A percentile compares a stretch with the other conserved stretches of the same genome.
phyloP scores from a whole-genome alignment of 495 filamentous ascomycete genomes.

The Neurospora sp. region DNA sequence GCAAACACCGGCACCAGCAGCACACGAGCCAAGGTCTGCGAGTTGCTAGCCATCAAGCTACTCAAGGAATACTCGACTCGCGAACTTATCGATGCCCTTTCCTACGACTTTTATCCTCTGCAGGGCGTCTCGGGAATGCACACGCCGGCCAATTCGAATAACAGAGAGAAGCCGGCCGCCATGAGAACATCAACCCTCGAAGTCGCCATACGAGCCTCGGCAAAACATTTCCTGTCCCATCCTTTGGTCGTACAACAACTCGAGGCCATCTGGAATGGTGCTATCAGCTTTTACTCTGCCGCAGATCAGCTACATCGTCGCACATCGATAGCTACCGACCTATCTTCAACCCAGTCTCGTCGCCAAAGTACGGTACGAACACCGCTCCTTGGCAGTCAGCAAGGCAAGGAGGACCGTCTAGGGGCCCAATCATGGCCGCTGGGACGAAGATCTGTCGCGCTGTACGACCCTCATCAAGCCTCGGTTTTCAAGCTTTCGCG shows the following conservation, averaged over 20 bases:
- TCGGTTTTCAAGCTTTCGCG: slow-evolving; percentile 85
- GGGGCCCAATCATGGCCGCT: slow-evolving; percentile 19
- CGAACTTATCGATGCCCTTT: slow-evolving; percentile 83
- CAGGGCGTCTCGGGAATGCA: slow-evolving; percentile 53
- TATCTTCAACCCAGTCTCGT: slow-evolving; percentile 13
- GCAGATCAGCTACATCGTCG: slow-evolving; percentile 71
- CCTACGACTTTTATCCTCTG: slow-evolving; percentile 88
- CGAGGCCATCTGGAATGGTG: slow-evolving; percentile 92
- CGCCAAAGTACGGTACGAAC: slow-evolving; percentile 29
- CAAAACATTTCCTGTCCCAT: slow-evolving; percentile 83
- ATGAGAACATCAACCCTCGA: slow-evolving; percentile 81
- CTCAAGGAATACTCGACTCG: slow-evolving; percentile 79
- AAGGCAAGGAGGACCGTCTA: slow-evolving; percentile 24
- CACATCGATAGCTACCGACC: slow-evolving; percentile 9
- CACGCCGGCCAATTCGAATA: slow-evolving; percentile 28
- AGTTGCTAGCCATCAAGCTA: slow-evolving; percentile 84
- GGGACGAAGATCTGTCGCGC: slow-evolving; percentile 62
- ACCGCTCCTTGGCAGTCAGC: slow-evolving; percentile 32
- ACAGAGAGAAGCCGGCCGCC: slow-evolving; percentile 34
- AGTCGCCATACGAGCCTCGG: slow-evolving; percentile 78
- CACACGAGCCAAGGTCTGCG: slow-evolving; percentile 77
- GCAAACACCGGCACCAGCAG: slow-evolving; percentile 72
- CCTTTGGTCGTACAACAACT: slow-evolving; percentile 85
- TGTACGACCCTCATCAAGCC: slow-evolving; percentile 87
- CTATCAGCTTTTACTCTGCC: slow-evolving; percentile 80